Evolutionary conservation across 2,329 filamentous ascomycete species (phyloP), one percentile per base, ranked within the genome.

Genomic region (Apiospora hydei): DNA sequence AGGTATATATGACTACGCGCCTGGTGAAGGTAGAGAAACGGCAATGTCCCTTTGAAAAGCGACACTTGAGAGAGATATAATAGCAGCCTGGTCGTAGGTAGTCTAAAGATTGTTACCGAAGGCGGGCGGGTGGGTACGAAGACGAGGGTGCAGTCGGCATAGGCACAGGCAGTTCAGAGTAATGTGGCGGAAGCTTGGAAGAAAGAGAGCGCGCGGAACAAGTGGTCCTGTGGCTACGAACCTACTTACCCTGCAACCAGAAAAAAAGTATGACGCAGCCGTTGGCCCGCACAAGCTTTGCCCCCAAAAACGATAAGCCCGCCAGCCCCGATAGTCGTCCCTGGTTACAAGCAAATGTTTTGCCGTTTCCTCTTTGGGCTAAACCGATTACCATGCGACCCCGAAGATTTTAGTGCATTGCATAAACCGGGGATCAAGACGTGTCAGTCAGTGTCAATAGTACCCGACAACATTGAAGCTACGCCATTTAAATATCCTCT

Each of bases 291-390:
- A 43, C 8, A 64, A 64, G 57, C 57, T 64, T 38, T 41, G 34
- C 34, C 34, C 57, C 11, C 57, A 11, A 13, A 13, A 3, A 34
- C 4, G 57, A 64, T 64, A 64, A 72, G 70, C 69, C 41, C 41
- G 18, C 46, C 34, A 3, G 18, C 44, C 44, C 71, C 61, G 70
- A 71, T 71, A 73, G 75, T 81, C 79, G 78, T 77, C 79, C 72
- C 77, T 26, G 79, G 79, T 77, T 78, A 81, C 67, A 38, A 70
- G 53, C 75, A 78, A 79, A 72, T 24, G 73, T 70, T 64, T 72
- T 74, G 77, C 73, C 75, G 69, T 24, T 61, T 71, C 77, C 76
- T 30, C 67, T 72, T 70, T 72, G 71, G 61, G 68, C 70, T 73
- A 71, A 71, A 53, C 26, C 10, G 24, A n/a, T 34, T 64, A 67